These are phyloP conservation scores for Microcyclospora tardicrescens DNA, from an alignment of 2,329 filamentous ascomycete species.

Conservation along the genomic window DNA sequence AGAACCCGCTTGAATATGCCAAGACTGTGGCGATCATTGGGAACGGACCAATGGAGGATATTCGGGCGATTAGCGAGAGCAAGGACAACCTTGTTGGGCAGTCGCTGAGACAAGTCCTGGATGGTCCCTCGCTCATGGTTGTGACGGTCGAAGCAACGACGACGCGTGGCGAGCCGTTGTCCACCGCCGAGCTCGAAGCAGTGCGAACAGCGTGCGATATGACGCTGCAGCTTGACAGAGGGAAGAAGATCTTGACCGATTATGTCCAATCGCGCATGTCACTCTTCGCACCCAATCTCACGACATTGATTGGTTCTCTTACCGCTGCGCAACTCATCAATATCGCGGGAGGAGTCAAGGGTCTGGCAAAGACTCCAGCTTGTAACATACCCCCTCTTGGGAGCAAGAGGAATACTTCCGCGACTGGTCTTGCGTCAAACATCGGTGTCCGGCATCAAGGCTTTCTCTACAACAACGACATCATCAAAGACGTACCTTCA, in stretches of 20 bases:
- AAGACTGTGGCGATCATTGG: conserved; percentile 88
- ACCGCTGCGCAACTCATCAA: conserved; percentile 96
- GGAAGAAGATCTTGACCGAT: conserved; percentile 75
- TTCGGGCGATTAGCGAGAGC: conserved; percentile 65
- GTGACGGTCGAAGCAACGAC: conserved; percentile 90
- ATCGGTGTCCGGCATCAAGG: conserved; percentile 83
- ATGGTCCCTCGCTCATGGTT: conserved; percentile 86
- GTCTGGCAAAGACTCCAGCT: conserved; percentile 79
- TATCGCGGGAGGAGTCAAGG: conserved; percentile 75
- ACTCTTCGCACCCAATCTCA: conserved; percentile 87
- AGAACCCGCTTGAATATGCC: conserved; percentile 86
- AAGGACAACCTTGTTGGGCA: conserved; percentile 65
- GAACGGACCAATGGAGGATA: conserved; percentile 81
- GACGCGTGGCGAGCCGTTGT: conserved; percentile 68
- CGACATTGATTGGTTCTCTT: conserved; percentile 76
- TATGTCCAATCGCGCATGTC: conserved; percentile 97
- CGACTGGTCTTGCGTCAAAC: conserved; percentile 74
- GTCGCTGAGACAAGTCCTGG: conserved; percentile 66
- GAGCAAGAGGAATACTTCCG: conserved; percentile 69
- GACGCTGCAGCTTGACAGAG: conserved; percentile 73
- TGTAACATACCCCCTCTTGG: conserved; percentile 88
- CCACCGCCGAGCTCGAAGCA: conserved; percentile 57
- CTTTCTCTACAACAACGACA: conserved; percentile 81
- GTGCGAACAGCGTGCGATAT: conserved; percentile 74
- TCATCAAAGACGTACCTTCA: conserved; percentile 70